Evolutionary conservation across 345 rosid genomes (phyloP).

Genomic region (Geranium rotundifolium): DNA sequence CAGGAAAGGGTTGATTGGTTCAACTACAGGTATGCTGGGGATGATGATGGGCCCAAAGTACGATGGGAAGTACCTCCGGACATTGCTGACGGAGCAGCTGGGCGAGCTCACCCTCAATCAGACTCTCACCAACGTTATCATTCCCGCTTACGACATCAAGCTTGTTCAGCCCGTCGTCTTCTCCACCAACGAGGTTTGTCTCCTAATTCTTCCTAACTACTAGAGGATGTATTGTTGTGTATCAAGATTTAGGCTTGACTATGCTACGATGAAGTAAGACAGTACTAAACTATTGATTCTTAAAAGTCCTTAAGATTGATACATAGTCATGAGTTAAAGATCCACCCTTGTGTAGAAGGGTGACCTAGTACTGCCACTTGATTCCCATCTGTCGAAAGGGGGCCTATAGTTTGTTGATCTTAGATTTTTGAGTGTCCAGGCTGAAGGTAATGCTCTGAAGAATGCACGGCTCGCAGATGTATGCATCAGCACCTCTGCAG

Average conservation of each 20-base stretch:
- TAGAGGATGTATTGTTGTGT: too few relatives aligned
- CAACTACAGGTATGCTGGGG: not conserved
- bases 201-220: too few relatives aligned
- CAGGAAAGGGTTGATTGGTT: not conserved
- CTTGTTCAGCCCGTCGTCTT: conserved; percentile 3
- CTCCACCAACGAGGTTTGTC: not conserved
- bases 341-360: too few relatives aligned
- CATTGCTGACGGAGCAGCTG: not conserved
- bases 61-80: not conserved
- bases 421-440: not conserved
- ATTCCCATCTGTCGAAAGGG: too few relatives aligned
- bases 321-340: too few relatives aligned
- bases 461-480: conserved; percentile 23
- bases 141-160: conserved; percentile 4
- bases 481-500: conserved; percentile 48
- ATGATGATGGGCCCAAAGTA: not conserved
- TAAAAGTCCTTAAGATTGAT: too few relatives aligned
- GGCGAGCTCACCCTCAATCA: not conserved
- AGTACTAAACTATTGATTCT: too few relatives aligned
- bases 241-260: too few relatives aligned
- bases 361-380: too few relatives aligned
- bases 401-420: too few relatives aligned
- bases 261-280: too few relatives aligned
- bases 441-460: not conserved
- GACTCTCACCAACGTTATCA: conserved; percentile 2